phyloP scores from a whole-genome alignment of 306 rosid species.

The Castanea crenata region DNA sequence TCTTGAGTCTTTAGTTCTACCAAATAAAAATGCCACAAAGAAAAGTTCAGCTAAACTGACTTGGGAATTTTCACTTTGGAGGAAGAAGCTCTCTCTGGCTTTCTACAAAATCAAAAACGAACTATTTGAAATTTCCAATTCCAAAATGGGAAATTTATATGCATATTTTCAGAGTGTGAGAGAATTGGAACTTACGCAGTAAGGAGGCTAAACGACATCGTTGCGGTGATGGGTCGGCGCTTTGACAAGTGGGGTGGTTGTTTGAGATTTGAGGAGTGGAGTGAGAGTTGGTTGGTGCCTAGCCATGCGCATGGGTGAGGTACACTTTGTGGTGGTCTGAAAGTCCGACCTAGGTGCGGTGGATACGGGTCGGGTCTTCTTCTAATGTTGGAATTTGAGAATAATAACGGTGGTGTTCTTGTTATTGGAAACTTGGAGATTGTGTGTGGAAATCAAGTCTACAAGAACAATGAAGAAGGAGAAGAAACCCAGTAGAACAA shows the following conservation, averaged over 20 bases:
- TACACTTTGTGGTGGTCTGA: conserved; percentile 14
- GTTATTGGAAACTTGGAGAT: conserved; percentile 33
- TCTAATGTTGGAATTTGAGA: conserved; percentile 10
- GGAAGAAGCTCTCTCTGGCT: conserved; percentile 48
- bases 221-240: conserved; percentile 39
- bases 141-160: neutral
- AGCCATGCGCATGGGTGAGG: conserved; percentile 53
- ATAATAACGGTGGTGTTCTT: neutral
- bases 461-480: too few relatives aligned
- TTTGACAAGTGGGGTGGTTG: conserved; percentile 20
- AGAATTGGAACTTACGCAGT: conserved; percentile 49
- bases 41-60: conserved; percentile 36
- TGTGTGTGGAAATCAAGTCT: neutral
- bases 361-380: conserved; percentile 1
- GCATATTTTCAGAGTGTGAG: neutral
- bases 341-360: conserved; percentile 1
- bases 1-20: too few relatives aligned
- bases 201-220: conserved; percentile 60
- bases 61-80: conserved; percentile 44
- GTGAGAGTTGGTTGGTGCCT: conserved; percentile 33
- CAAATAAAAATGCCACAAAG: too few relatives aligned
- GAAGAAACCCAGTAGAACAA: too few relatives aligned
- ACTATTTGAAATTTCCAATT: conserved; percentile 24
- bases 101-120: conserved; percentile 53
- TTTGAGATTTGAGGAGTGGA: conserved; percentile 26